Base-by-base conservation (phyloP, 2,329 filamentous ascomycete genomes). In the Apiospora koreana region DNA sequence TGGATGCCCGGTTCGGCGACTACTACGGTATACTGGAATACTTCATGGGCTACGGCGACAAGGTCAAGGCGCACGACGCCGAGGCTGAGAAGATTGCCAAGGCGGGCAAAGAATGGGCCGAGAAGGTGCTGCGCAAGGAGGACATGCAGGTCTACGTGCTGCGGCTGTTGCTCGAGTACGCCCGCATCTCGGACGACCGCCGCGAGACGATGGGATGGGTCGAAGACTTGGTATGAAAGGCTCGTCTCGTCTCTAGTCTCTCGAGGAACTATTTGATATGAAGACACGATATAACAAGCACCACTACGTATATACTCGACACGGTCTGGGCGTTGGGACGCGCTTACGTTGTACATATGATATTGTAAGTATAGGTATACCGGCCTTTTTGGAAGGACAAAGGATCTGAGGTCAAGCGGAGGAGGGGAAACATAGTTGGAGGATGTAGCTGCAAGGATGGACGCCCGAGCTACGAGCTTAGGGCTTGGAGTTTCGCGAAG, bases 121-220 rank as follows among this genome's bases (percentile, higher is more conserved):
- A 89, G 72, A 87, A 82, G 76, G 92, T 92, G 9, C 81, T 94
- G 35, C 83, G 93, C 70, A 87, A 85, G 74, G 91, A 93, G 75
- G 92, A 94, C 76, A 93, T 94, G 91, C 86, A 89, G 76, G 84
- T 94, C 10, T 94, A 94, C 77, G 85, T 90, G 10, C 82, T 91
- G 69, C 82, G 92, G 58, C 76, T 94, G 73, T 79, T 92, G 68
- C 81, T 92, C 42, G 90, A 92, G 80, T 92, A 91, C 72, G 90
- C 85, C 7, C 81, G 89, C 23, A 76, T 91, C 16, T 80, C 82
- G 48, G 87, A 88, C 69, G 86, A 87, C 48, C 77, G 82, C 68
- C 79, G 88, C 68, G 85, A 87, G 72, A 79, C 74, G 41, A 82
- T 90, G 84, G 88, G 87, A 1, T 89, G 86, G 85, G 86, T 87